Evolutionary conservation across 768 basidiomycete genomes (phyloP), one percentile per base, ranked within the genome.

Genomic region (Amanita brunnescens): DNA sequence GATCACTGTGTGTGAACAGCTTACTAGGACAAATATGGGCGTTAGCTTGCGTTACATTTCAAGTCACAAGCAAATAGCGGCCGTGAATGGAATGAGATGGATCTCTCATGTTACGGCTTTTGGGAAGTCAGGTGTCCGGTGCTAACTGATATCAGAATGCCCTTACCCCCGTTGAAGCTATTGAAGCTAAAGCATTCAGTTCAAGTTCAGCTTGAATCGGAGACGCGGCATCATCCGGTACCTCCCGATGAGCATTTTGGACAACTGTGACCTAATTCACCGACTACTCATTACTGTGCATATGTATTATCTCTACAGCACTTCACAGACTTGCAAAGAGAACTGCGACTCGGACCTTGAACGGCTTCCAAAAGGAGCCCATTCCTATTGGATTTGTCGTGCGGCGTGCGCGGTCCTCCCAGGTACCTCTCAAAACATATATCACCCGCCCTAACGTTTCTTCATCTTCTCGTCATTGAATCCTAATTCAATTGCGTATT

Each of bases 21-120:
- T 10, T 6, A 10, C 47, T 48, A 48, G 7, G 35, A 48, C 47
- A 37, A 38, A 48, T 48, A 23, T 48, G 47, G 47, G 14, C 21
- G 47, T 35, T 48, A 18, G 35, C 16, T 48, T 48, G 5, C 4
- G 10, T 33, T 47, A 20, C 34, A 10, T 35, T 34, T 21, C 5
- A 10, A 7, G 30, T 30, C 5, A 46, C n/a, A 40, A 21, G 13
- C 16, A 21, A 14, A 46, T 26, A 23, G 9, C 5, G 5, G 16
- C 40, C 10, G 16, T 6, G 6, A 16, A 12, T 9, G 21, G 13
- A 39, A 10, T 41, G 18, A 18, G 7, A 10, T 18, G 2, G 40
- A 41, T 41, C 40, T 10, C 34, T 10, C 12, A 35, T 35, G 34
- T 35, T 13, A 13, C 34, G 34, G 34, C n/a, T 12, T 35, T 35